phyloP scores from a whole-genome alignment of 1,139 yeast genomes.

The Kodamaea arcana region DNA sequence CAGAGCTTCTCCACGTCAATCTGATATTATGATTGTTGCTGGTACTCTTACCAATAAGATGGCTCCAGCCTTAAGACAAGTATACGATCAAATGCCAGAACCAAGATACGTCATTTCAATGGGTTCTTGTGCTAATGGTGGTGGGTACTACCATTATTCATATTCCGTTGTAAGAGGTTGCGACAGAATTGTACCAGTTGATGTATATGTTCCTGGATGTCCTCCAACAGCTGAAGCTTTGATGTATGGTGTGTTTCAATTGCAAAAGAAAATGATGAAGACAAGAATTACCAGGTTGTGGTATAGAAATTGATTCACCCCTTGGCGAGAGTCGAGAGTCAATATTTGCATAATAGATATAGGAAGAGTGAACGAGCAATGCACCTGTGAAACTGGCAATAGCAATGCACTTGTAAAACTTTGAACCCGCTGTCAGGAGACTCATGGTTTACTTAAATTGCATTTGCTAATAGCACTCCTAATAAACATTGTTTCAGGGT shows the following conservation, averaged over 20 bases:
- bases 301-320: constrained; percentile 74
- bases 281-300: constrained; percentile 79
- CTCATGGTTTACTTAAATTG: too few relatives aligned
- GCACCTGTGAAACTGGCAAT: too few relatives aligned
- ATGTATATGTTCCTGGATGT: constrained; percentile 89
- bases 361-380: too few relatives aligned
- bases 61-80: constrained; percentile 94
- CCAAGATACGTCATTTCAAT: constrained; percentile 88
- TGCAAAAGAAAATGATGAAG: constrained; percentile 85
- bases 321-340: too few relatives aligned
- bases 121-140: constrained; percentile 96
- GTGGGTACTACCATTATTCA: constrained; percentile 89
- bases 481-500: too few relatives aligned
- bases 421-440: too few relatives aligned
- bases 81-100: constrained; percentile 91
- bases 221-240: constrained; percentile 91
- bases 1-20: constrained; percentile 92
- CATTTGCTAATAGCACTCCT: too few relatives aligned
- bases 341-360: too few relatives aligned
- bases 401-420: too few relatives aligned
- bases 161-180: constrained; percentile 89
- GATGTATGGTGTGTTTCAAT: constrained; percentile 85
- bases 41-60: constrained; percentile 89
- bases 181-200: constrained; percentile 85
- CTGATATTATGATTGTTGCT: constrained; percentile 91